Evolutionary conservation across 2,329 filamentous ascomycete genomes (phyloP).

Genomic region (Talaromyces piceae): DNA sequence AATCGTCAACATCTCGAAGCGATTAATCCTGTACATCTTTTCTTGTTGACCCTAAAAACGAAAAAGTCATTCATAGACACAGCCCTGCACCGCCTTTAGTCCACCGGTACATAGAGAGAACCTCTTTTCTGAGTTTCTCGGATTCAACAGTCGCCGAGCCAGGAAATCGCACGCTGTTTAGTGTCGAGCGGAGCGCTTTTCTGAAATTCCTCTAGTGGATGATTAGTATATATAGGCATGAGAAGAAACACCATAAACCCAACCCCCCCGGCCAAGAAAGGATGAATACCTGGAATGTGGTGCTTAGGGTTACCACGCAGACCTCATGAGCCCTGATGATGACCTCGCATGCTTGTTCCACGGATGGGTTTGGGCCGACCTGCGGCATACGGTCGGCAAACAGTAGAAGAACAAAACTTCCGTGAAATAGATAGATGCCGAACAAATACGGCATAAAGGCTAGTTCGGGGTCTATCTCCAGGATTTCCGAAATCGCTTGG

Average conservation of each 20-base stretch:
- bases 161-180: constrained; percentile 37
- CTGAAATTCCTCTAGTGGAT: constrained; percentile 45
- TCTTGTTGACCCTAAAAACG: too few relatives aligned
- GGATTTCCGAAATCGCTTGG: constrained; percentile 40
- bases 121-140: background rate
- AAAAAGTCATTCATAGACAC: background rate
- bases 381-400: constrained; percentile 45
- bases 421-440: constrained; percentile 46
- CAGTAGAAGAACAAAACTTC: constrained; percentile 39
- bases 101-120: constrained; percentile 1
- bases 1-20: too few relatives aligned
- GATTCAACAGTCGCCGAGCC: constrained; percentile 18
- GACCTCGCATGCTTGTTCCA: constrained; percentile 44
- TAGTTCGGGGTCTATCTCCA: constrained; percentile 43
- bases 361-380: constrained; percentile 39
- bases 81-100: background rate
- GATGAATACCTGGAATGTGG: constrained; percentile 41
- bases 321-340: constrained; percentile 47
- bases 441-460: constrained; percentile 49
- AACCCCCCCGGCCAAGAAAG: background rate
- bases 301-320: constrained; percentile 44
- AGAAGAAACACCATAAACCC: background rate
- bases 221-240: background rate
- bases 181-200: constrained; percentile 44
- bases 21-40: too few relatives aligned